Evolutionary conservation across 768 basidiomycete genomes (phyloP).

Genomic region (Tremella yokohamensis): DNA sequence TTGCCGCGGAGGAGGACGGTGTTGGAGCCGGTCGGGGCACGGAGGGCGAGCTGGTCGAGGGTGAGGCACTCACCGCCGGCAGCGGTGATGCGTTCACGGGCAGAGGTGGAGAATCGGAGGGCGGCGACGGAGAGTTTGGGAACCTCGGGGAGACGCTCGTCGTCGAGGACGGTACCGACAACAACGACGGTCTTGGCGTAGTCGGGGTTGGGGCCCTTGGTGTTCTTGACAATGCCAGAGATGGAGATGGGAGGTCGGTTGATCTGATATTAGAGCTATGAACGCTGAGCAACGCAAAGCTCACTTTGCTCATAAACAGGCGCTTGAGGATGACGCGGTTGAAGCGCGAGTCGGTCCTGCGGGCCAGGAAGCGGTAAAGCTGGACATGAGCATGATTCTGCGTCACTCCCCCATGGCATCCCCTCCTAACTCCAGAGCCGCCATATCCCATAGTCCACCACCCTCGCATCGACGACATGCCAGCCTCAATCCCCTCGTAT

Average conservation of each 20-base stretch:
- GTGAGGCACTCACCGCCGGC: slow-evolving; percentile 93
- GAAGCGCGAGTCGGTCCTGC: slow-evolving; percentile 90
- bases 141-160: slow-evolving; percentile 75
- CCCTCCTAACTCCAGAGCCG: slow-evolving; percentile 8
- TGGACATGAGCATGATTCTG: slow-evolving; percentile 47
- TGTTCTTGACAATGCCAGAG: slow-evolving; percentile 84
- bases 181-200: slow-evolving; percentile 75
- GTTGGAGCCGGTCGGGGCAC: slow-evolving; percentile 91
- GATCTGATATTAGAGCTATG: slow-evolving; percentile 50
- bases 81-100: slow-evolving; percentile 89
- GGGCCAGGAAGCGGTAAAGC: slow-evolving; percentile 98
- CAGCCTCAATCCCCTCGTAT: neutral
- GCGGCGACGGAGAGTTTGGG: slow-evolving; percentile 93
- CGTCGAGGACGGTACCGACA: slow-evolving; percentile 92
- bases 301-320: slow-evolving; percentile 83
- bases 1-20: slow-evolving; percentile 89
- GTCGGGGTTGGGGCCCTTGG: slow-evolving; percentile 55
- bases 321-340: slow-evolving; percentile 91
- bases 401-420: neutral
- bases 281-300: neutral
- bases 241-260: slow-evolving; percentile 96
- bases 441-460: neutral
- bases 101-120: slow-evolving; percentile 86
- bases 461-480: neutral
- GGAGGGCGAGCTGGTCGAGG: slow-evolving; percentile 91